Conservation (phyloP, 345 rosid species). For the Turnera subulata region DNA sequence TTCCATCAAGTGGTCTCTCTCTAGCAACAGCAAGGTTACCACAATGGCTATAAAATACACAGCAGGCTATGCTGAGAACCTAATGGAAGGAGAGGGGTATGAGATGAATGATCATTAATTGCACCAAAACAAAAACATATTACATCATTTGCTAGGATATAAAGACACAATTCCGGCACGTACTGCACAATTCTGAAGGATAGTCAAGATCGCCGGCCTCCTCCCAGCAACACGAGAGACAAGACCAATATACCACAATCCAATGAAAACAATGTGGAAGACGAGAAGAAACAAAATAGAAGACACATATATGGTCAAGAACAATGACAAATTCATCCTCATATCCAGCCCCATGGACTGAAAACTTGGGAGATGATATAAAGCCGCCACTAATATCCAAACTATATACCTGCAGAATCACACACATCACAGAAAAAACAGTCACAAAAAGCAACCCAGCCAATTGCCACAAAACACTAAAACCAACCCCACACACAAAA, state of each 20-base stretch:
- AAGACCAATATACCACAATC: conserved; percentile 90
- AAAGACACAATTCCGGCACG: conserved; percentile 31
- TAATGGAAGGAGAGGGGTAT: conserved; percentile 24
- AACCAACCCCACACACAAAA: background rate
- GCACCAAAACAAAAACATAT: background rate
- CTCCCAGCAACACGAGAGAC: conserved; percentile 93
- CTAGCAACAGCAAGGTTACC: conserved; percentile 83
- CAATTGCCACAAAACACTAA: background rate
- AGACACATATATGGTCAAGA: conserved; percentile 75
- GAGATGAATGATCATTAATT: background rate
- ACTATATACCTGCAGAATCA: conserved; percentile 75
- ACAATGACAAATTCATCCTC: conserved; percentile 99
- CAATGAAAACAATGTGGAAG: conserved; percentile 84
- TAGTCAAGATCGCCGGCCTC: conserved; percentile 87
- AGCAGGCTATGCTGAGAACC: conserved; percentile 98
- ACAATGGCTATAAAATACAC: conserved; percentile 98
- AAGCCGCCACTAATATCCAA: conserved; percentile 96
- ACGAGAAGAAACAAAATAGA: conserved; percentile 88
- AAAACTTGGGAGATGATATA: conserved; percentile 98
- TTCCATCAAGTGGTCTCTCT: conserved; percentile 47
- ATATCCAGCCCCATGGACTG: conserved; percentile 98
- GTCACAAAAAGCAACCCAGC: background rate
- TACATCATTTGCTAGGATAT: background rate
- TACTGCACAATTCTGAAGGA: conserved; percentile 93
- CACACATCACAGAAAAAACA: background rate